Evolutionary conservation across 78 protist species (phyloP).

Genomic region (Planoprotostelium fungivorum): DNA sequence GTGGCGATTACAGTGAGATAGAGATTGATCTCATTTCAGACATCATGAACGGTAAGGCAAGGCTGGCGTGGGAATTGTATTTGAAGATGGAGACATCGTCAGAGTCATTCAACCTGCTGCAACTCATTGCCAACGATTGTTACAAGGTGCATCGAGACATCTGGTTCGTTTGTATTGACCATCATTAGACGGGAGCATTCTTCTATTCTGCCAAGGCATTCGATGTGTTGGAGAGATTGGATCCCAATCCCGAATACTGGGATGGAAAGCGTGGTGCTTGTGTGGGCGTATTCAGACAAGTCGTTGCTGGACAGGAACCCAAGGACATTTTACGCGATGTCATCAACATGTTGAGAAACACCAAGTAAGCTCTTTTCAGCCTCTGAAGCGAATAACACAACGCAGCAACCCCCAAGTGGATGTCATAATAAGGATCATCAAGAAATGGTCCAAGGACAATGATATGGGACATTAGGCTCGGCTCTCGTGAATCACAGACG

Average conservation of each 20-base stretch:
- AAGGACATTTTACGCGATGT: constrained; percentile 50
- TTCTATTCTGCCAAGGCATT: constrained; percentile 82
- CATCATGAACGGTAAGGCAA: constrained; percentile 47
- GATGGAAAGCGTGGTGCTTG: constrained; percentile 82
- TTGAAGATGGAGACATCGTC: constrained; percentile 61
- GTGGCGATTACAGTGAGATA: background rate
- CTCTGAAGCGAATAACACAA: background rate
- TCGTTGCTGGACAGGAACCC: constrained; percentile 56
- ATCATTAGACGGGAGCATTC: constrained; percentile 48
- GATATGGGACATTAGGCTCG: no score
- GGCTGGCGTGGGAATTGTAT: constrained; percentile 79
- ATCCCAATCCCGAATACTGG: constrained; percentile 69
- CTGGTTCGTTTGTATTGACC: background rate
- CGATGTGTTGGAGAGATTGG: constrained; percentile 83
- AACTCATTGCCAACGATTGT: constrained; percentile 86
- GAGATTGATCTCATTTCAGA: background rate
- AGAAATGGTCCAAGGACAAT: constrained; percentile 42
- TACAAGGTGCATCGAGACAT: constrained; percentile 31
- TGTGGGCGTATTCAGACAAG: constrained; percentile 70
- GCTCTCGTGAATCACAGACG: no score
- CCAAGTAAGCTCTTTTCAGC: background rate
- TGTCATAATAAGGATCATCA: constrained; percentile 17
- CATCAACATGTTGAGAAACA: constrained; percentile 19
- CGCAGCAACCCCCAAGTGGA: constrained; percentile 36
- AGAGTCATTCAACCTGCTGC: constrained; percentile 52